Percentiles rank a stretch among this genome's conserved stretches.
Evolutionary conservation across 108 stramenopile genomes (phyloP).

Genomic region (Asterionellopsis glacialis): DNA sequence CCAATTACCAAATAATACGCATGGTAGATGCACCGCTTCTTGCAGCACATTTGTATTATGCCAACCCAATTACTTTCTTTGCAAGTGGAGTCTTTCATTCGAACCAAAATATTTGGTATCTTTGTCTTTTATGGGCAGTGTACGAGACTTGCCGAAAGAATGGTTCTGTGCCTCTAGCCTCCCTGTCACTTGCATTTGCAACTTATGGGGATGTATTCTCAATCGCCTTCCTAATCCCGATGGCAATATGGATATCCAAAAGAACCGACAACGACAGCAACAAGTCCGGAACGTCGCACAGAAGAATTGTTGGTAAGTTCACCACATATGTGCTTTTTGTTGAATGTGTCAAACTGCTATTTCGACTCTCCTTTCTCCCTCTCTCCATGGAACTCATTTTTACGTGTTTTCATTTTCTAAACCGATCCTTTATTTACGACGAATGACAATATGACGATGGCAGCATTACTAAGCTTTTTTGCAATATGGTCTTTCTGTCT

Average conservation of each 20-base stretch:
- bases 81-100: conserved; percentile 25
- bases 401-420: too few species aligned
- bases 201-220: conserved; percentile 49
- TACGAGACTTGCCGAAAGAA: conserved; percentile 22
- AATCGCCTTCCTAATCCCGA: conserved; percentile 36
- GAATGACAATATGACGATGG: too few species aligned
- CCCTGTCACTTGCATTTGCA: conserved; percentile 49
- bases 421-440: too few species aligned
- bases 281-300: too few species aligned
- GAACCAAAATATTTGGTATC: conserved; percentile 38
- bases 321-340: too few species aligned
- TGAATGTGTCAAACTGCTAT: too few species aligned
- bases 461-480: too few species aligned
- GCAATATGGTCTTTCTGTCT: too few species aligned
- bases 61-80: conserved; percentile 52
- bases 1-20: conserved; percentile 3
- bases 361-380: too few species aligned
- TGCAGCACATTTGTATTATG: conserved; percentile 38
- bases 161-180: conserved; percentile 14
- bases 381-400: too few species aligned
- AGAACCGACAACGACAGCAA: too few species aligned
- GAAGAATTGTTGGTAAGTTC: too few species aligned
- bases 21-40: conserved; percentile 38
- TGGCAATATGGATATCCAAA: conserved; percentile 12
- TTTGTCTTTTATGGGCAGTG: conserved; percentile 27